phyloP scores from a whole-genome alignment of 352 stramenopile species.

The Poterioochromonas sp. region DNA sequence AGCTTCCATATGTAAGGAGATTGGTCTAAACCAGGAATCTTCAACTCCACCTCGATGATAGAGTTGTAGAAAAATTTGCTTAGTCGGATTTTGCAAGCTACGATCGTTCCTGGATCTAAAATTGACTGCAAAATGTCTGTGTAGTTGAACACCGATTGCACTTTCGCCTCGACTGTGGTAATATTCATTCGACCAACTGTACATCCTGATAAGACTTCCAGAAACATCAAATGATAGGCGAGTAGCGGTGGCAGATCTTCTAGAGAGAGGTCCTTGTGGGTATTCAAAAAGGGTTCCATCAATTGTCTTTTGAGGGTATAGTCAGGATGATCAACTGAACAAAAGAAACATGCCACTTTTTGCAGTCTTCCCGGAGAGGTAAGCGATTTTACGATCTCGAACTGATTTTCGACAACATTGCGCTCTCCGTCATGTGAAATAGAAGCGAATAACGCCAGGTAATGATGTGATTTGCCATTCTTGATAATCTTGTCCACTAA shows the following conservation, averaged over 20 bases:
- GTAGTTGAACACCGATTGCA: conserved; percentile 41
- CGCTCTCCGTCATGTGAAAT: conserved; percentile 30
- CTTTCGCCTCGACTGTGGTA: conserved; percentile 46
- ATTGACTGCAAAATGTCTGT: conserved; percentile 40
- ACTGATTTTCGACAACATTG: conserved; percentile 39
- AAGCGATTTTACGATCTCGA: conserved; percentile 35
- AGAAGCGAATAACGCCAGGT: conserved; percentile 38
- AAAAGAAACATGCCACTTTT: conserved; percentile 22
- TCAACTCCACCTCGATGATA: conserved; percentile 44
- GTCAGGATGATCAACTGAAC: conserved; percentile 30
- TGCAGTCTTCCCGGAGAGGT: conserved; percentile 24
- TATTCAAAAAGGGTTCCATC: conserved; percentile 19
- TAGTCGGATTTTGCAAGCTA: conserved; percentile 25
- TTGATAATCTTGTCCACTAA: conserved; percentile 36
- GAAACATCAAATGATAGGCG: conserved; percentile 40
- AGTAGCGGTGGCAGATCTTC: conserved; percentile 36
- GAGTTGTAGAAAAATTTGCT: conserved; percentile 40
- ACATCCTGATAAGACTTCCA: conserved; percentile 41
- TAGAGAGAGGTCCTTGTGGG: neutral
- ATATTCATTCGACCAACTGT: conserved; percentile 42
- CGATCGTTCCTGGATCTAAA: conserved; percentile 34
- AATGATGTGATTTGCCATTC: conserved; percentile 34
- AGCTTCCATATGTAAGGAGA: conserved; percentile 34
- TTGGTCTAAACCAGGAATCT: conserved; percentile 37
- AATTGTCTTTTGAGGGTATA: conserved; percentile 31